Evolutionary conservation across 176 grass and related monocot genomes (phyloP).

Genomic region (Hordeum marinum): DNA sequence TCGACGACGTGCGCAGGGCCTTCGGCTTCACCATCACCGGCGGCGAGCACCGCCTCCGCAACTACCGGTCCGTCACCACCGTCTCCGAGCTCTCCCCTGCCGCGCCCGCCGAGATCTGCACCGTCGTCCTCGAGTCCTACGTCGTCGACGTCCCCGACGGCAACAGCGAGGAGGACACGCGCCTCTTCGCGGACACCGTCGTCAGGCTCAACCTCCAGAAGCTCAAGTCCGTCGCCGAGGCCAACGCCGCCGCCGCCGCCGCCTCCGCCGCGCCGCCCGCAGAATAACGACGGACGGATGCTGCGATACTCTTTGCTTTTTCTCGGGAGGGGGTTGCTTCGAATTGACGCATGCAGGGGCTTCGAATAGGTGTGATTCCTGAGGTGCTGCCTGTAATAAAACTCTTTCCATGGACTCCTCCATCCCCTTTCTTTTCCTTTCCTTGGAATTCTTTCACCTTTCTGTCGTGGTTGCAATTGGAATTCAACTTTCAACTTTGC

Average conservation of each 20-base stretch:
- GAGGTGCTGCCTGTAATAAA: conserved; percentile 53
- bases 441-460: conserved; percentile 21
- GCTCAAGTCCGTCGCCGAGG: conserved; percentile 86
- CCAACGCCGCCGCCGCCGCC: conserved; percentile 38
- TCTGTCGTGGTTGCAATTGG: conserved; percentile 36
- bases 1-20: conserved; percentile 60
- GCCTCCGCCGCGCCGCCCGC: neutral
- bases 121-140: conserved; percentile 92
- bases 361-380: conserved; percentile 31
- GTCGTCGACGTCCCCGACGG: conserved; percentile 86
- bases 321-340: conserved; percentile 12
- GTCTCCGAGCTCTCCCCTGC: conserved; percentile 50
- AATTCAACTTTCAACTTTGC: conserved; percentile 34
- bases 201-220: conserved; percentile 98
- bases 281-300: conserved; percentile 8
- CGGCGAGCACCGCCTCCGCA: conserved; percentile 82
- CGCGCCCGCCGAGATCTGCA: conserved; percentile 57
- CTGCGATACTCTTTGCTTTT: conserved; percentile 27
- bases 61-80: conserved; percentile 82
- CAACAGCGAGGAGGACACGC: conserved; percentile 87
- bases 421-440: conserved; percentile 7
- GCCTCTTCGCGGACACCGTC: conserved; percentile 95
- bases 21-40: conserved; percentile 90
- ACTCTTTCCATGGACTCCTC: conserved; percentile 27
- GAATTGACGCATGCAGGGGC: conserved; percentile 26